phyloP scores from a whole-genome alignment of 805 yeast genomes.

The Myxozyma kluyveri region DNA sequence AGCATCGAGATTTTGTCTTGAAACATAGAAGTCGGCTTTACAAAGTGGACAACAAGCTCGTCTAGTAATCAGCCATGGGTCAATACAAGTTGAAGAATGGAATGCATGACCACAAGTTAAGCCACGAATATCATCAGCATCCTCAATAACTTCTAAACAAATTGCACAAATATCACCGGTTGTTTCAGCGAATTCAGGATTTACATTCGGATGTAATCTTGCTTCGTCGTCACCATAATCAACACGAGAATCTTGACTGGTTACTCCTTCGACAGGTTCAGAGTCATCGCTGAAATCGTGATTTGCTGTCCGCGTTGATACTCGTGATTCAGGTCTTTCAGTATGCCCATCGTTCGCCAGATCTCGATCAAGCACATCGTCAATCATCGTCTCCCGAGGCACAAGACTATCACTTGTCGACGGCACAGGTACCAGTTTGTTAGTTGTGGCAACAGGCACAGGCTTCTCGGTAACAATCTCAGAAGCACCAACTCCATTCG shows the following conservation, averaged over 20 bases:
- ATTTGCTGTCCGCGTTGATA: background rate
- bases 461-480: slow-evolving; percentile 3
- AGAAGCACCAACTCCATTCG: background rate
- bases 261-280: background rate
- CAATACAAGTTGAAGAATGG: slow-evolving; percentile 67
- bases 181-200: slow-evolving; percentile 21
- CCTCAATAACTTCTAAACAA: slow-evolving; percentile 65
- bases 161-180: slow-evolving; percentile 72
- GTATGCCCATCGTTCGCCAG: background rate
- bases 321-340: background rate
- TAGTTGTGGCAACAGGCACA: background rate
- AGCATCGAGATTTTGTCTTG: slow-evolving; percentile 2
- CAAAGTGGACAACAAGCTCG: slow-evolving; percentile 84
- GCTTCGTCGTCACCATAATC: slow-evolving; percentile 31
- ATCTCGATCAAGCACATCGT: background rate
- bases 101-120: slow-evolving; percentile 79
- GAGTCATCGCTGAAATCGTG: background rate
- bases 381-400: too few species aligned
- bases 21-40: slow-evolving; percentile 58
- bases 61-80: slow-evolving; percentile 74
- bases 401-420: too few species aligned
- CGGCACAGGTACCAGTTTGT: too few species aligned
- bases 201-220: slow-evolving; percentile 16
- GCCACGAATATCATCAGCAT: slow-evolving; percentile 65
- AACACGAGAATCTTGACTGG: slow-evolving; percentile 3